Percentiles rank a stretch among this genome's conserved stretches.
phyloP scores from a whole-genome alignment of 1,139 yeast genomes.

The Diutina ranongensis region DNA sequence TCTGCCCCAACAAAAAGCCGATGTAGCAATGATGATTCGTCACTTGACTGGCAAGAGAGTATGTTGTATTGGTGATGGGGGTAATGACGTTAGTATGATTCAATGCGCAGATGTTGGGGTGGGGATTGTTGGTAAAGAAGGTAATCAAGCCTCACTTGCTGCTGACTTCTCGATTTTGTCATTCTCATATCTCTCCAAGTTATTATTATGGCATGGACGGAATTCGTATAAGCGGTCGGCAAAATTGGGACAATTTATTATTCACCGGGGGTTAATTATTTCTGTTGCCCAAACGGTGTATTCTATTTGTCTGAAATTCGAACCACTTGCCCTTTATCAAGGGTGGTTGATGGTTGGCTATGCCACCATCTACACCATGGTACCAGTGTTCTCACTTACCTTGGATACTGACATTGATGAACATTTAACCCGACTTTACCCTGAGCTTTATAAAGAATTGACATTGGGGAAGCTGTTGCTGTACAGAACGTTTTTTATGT shows the following conservation, averaged over 20 bases:
- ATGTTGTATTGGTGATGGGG: constrained; percentile 98
- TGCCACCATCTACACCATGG: constrained; percentile 95
- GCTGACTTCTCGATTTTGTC: constrained; percentile 94
- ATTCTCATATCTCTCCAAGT: constrained; percentile 78
- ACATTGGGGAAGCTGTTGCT: constrained; percentile 82
- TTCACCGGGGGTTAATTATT: constrained; percentile 89
- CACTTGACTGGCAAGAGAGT: constrained; percentile 77
- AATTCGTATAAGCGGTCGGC: constrained; percentile 94
- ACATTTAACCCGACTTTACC: constrained; percentile 78
- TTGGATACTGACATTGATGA: constrained; percentile 89
- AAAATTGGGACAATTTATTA: constrained; percentile 87
- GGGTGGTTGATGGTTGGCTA: constrained; percentile 99
- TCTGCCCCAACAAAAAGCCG: constrained; percentile 98
- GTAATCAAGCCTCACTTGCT: constrained; percentile 92
- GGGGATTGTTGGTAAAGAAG: constrained; percentile 98
- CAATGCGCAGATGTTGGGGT: constrained; percentile 98
- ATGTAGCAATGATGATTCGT: constrained; percentile 74
- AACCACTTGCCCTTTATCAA: constrained; percentile 86
- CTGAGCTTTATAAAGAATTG: constrained; percentile 88
- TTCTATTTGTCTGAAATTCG: constrained; percentile 76
- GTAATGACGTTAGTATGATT: constrained; percentile 98
- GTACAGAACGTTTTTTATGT: constrained; percentile 76
- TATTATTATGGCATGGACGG: constrained; percentile 95
- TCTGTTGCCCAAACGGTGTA: constrained; percentile 95
- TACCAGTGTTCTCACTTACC: constrained; percentile 91